These are phyloP conservation scores for Microascus cirrosus DNA, from an alignment of 2,329 filamentous ascomycete genomes.

Conservation along the genomic window DNA sequence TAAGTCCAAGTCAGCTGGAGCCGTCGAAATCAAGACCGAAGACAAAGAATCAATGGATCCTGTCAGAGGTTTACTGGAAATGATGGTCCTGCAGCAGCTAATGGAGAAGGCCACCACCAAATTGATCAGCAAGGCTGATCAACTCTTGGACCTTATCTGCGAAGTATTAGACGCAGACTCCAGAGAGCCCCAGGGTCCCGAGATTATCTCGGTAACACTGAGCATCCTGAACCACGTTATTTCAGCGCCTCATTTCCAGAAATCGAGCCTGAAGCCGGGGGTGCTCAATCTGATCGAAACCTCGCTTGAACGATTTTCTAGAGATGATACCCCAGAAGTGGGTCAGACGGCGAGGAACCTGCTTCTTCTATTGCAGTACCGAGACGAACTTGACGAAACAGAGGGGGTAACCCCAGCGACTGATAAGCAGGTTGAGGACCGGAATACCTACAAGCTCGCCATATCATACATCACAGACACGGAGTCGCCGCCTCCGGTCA, in stretches of 20 bases:
- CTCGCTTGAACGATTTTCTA: constrained; percentile 32
- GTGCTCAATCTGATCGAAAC: constrained; percentile 33
- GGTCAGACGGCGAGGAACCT: constrained; percentile 41
- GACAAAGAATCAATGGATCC: constrained; percentile 25
- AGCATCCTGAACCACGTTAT: constrained; percentile 52
- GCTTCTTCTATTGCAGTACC: constrained; percentile 41
- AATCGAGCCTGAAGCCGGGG: constrained; percentile 27
- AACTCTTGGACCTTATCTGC: constrained; percentile 52
- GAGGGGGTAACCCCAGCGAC: constrained; percentile 25
- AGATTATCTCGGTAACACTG: constrained; percentile 39
- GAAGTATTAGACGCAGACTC: constrained; percentile 43
- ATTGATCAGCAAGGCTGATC: constrained; percentile 51
- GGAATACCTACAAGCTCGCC: constrained; percentile 50
- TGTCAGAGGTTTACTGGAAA: constrained; percentile 38
- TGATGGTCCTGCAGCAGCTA: constrained; percentile 54
- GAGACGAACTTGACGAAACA: constrained; percentile 38
- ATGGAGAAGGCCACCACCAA: constrained; percentile 52
- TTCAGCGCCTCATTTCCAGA: constrained; percentile 44
- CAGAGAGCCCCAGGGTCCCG: constrained; percentile 29
- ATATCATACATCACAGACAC: constrained; percentile 50
- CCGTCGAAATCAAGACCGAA: constrained; percentile 15
- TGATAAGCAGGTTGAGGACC: constrained; percentile 43
- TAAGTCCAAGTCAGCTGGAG: constrained; percentile 13
- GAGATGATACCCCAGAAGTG: background rate
- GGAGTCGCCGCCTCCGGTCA: constrained; percentile 56